Percentiles rank a stretch among this genome's conserved stretches.
Conservation (phyloP, 306 rosid species). For the Cercis canadensis region DNA sequence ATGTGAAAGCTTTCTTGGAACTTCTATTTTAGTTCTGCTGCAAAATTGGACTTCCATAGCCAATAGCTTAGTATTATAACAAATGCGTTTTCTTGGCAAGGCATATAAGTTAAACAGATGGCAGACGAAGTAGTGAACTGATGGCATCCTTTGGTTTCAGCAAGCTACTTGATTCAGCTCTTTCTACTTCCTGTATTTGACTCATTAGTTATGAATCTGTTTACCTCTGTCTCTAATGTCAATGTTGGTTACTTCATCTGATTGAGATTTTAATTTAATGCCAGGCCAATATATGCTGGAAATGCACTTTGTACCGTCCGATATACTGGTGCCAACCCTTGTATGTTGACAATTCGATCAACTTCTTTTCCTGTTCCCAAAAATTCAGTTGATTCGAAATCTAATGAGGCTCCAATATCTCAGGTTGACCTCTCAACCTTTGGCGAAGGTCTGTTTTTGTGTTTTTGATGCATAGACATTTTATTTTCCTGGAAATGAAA, state of each 20-base stretch:
- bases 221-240: conserved; percentile 22
- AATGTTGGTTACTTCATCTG: conserved; percentile 19
- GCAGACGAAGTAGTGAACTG: neutral
- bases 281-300: conserved; percentile 98
- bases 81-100: neutral
- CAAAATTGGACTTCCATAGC: neutral
- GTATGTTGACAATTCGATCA: conserved; percentile 82
- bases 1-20: neutral
- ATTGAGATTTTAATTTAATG: conserved; percentile 39
- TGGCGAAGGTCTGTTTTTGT: conserved; percentile 70
- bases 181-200: conserved; percentile 12
- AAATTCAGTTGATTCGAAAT: conserved; percentile 53
- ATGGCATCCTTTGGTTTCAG: neutral
- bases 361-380: conserved; percentile 74
- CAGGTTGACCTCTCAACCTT: conserved; percentile 94
- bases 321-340: conserved; percentile 81
- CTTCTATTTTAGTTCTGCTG: neutral
- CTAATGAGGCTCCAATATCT: conserved; percentile 68
- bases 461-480: conserved; percentile 36
- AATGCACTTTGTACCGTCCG: conserved; percentile 86
- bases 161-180: conserved; percentile 22
- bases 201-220: conserved; percentile 18
- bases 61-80: neutral
- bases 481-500: conserved; percentile 28
- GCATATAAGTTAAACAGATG: neutral